Evolutionary conservation across 164 flowering plant genomes (phyloP).

Genomic region (Cinnamomum micranthum): DNA sequence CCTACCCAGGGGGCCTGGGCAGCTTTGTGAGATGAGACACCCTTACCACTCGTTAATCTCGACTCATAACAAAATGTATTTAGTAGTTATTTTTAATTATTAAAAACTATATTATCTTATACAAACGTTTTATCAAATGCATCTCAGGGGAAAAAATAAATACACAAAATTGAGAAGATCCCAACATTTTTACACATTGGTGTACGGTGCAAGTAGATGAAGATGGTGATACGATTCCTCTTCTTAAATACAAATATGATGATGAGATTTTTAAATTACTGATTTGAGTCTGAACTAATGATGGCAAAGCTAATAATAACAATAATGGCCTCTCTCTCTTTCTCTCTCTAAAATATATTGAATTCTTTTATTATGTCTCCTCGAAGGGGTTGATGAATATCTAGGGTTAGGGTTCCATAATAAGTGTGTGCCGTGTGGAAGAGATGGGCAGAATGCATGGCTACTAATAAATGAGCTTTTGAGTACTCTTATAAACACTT

Average conservation of each 20-base stretch:
- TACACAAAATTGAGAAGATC: too few relatives aligned
- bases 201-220: background rate
- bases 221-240: background rate
- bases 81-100: too few relatives aligned
- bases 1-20: too few relatives aligned
- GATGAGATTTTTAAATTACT: background rate
- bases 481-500: background rate
- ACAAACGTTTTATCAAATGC: too few relatives aligned
- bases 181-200: background rate
- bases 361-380: background rate
- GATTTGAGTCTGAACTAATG: background rate
- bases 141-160: too few relatives aligned
- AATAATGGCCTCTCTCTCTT: background rate
- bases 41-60: too few relatives aligned
- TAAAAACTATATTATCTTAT: too few relatives aligned
- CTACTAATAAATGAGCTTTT: background rate
- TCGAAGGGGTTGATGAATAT: background rate
- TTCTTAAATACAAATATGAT: background rate
- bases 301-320: background rate
- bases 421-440: background rate
- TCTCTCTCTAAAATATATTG: background rate
- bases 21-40: too few relatives aligned
- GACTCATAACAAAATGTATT: too few relatives aligned
- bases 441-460: background rate
- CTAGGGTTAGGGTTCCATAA: constrained; percentile 1